Percentiles rank a stretch among this genome's conserved stretches.
Evolutionary conservation across 768 basidiomycete genomes (phyloP).

Genomic region (Peribolospora baueri): DNA sequence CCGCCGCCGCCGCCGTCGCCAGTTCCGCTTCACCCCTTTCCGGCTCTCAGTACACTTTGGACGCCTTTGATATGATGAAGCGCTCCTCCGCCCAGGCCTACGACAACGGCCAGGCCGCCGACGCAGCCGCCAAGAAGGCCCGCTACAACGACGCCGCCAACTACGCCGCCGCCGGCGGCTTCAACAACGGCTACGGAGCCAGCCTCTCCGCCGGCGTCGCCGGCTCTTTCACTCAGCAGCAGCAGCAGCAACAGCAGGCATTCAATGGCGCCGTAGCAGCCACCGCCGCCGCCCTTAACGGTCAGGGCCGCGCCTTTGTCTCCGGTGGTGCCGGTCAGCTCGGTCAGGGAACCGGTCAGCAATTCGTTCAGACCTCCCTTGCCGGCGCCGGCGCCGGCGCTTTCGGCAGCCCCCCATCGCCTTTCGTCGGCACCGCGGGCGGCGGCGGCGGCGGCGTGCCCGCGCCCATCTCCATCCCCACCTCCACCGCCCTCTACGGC

Average conservation of each 20-base stretch:
- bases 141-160: conserved; percentile 4
- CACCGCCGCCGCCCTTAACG: neutral
- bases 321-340: neutral
- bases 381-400: neutral
- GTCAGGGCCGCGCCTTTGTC: neutral
- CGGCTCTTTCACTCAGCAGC: neutral
- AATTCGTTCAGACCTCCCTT: neutral
- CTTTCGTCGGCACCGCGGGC: neutral
- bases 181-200: neutral
- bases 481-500: neutral
- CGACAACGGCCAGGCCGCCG: neutral
- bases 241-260: neutral
- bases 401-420: neutral
- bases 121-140: conserved; percentile 9
- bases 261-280: neutral
- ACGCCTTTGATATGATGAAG: too few relatives aligned
- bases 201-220: neutral
- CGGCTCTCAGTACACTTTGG: too few relatives aligned
- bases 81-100: too few relatives aligned
- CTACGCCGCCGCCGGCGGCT: neutral
- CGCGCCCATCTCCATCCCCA: neutral
- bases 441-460: too few relatives aligned
- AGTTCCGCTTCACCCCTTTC: too few relatives aligned
- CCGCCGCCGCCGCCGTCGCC: too few relatives aligned
- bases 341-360: neutral